Conservation (phyloP, 2,329 filamentous ascomycete genomes). For the Aspergillus viridinutans region DNA sequence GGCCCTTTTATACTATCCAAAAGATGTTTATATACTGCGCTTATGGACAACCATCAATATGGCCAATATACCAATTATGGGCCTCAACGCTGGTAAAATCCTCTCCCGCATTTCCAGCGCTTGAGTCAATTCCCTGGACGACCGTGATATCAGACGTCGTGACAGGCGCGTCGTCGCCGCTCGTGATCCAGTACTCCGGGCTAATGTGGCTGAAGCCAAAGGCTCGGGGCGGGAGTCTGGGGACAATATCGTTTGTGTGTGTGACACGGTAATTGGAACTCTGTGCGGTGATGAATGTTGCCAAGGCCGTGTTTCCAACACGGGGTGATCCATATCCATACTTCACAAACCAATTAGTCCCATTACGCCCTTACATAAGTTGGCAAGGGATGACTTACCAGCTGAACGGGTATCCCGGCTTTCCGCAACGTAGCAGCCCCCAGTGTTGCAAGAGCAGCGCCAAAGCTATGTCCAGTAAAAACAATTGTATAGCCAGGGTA, state of each 20-base stretch:
- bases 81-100: conserved; percentile 20
- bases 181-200: conserved; percentile 41
- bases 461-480: conserved; percentile 49
- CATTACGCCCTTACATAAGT: conserved; percentile 1
- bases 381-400: conserved; percentile 34
- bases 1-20: background rate
- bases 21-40: background rate
- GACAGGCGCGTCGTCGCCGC: conserved; percentile 23
- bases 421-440: conserved; percentile 45
- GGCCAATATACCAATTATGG: conserved; percentile 33
- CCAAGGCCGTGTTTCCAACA: conserved; percentile 37
- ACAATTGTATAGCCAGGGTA: conserved; percentile 44
- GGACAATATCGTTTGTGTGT: conserved; percentile 37
- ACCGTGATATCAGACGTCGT: conserved; percentile 29
- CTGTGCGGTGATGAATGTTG: conserved; percentile 36
- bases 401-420: conserved; percentile 36
- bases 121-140: conserved; percentile 29
- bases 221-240: conserved; percentile 32
- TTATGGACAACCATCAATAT: conserved; percentile 23
- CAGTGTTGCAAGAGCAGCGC: conserved; percentile 48
- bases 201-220: conserved; percentile 34
- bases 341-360: conserved; percentile 17
- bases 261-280: conserved; percentile 35
- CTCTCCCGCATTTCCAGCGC: conserved; percentile 33
- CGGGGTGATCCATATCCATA: conserved; percentile 44